A percentile compares a stretch with the other conserved stretches of the same genome.
These are phyloP conservation scores for Curvularia verruculosa DNA, from an alignment of 2,329 filamentous ascomycete species.

Conservation along the genomic window DNA sequence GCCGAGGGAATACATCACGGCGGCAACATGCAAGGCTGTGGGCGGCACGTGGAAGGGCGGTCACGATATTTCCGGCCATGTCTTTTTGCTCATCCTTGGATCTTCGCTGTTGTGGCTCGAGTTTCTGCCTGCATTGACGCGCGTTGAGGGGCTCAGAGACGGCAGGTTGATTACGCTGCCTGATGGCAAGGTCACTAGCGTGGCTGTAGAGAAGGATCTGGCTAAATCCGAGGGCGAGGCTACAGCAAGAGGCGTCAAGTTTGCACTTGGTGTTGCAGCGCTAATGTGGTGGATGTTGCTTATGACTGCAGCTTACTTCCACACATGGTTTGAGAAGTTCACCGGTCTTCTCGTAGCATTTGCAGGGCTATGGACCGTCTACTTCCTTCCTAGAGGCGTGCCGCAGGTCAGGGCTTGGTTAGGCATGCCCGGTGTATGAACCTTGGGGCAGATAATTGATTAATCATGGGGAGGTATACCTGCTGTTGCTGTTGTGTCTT, in stretches of 20 bases:
- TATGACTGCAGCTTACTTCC: conserved; percentile 98
- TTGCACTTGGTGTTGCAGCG: conserved; percentile 63
- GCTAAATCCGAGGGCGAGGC: conserved; percentile 49
- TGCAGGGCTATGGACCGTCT: conserved; percentile 52
- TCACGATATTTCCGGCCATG: conserved; percentile 94
- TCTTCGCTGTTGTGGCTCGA: conserved; percentile 84
- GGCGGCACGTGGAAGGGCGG: conserved; percentile 91
- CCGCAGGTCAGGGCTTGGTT: conserved; percentile 51
- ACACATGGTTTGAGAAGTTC: conserved; percentile 96
- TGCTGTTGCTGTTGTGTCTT: not conserved
- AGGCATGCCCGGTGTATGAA: conserved; percentile 55
- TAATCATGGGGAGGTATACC: not conserved
- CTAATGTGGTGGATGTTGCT: conserved; percentile 94
- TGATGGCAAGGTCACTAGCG: conserved; percentile 65
- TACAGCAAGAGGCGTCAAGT: conserved; percentile 61
- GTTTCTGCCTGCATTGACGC: conserved; percentile 67
- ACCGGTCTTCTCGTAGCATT: conserved; percentile 58
- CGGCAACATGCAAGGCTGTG: conserved; percentile 78
- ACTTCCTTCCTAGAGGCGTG: conserved; percentile 56
- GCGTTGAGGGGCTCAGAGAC: conserved; percentile 58
- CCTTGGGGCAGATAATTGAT: not conserved
- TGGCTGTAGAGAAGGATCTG: conserved; percentile 49
- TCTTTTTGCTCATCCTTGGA: conserved; percentile 87
- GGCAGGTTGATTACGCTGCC: conserved; percentile 69
- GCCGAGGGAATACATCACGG: conserved; percentile 65